Percentiles rank a stretch among this genome's conserved stretches.
Evolutionary conservation across 1,284 basidiomycete species (phyloP).

Genomic region (Sanghuangporus sanghuang): DNA sequence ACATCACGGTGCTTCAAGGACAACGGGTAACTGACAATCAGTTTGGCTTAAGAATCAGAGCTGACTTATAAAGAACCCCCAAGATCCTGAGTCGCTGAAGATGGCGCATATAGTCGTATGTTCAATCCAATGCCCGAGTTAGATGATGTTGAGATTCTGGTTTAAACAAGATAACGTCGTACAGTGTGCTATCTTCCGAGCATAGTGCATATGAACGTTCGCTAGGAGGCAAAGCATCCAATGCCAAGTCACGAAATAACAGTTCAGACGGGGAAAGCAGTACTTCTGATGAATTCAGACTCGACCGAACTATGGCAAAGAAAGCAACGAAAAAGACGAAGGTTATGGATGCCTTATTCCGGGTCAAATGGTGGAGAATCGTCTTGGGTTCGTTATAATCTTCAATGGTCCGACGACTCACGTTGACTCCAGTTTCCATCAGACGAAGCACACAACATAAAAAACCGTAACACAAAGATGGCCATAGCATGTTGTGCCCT

Average conservation of each 20-base stretch:
- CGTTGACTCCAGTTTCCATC: neutral
- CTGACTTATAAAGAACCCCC: neutral
- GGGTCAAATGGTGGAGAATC: constrained; percentile 79
- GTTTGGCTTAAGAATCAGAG: neutral
- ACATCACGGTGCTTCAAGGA: constrained; percentile 76
- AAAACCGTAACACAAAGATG: constrained; percentile 83
- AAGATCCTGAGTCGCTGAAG: constrained; percentile 58
- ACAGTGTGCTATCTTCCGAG: constrained; percentile 75
- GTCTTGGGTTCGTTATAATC: constrained; percentile 60
- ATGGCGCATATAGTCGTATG: constrained; percentile 68
- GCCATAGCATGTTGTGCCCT: constrained; percentile 81
- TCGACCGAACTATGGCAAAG: constrained; percentile 35
- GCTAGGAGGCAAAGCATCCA: constrained; percentile 19
- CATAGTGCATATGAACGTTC: constrained; percentile 39
- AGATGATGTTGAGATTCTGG: neutral
- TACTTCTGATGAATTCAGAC: constrained; percentile 32
- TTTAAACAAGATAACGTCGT: constrained; percentile 61
- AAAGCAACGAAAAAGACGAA: constrained; percentile 30
- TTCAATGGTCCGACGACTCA: constrained; percentile 17
- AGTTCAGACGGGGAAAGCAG: constrained; percentile 28
- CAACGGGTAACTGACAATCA: constrained; percentile 46
- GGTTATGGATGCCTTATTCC: constrained; percentile 69
- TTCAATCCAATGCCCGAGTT: neutral
- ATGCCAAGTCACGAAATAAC: constrained; percentile 28
- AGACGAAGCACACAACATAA: constrained; percentile 99